Evolutionary conservation across 1,139 yeast genomes (phyloP), one percentile per base, ranked within the genome.

Genomic region (Torulaspora pretoriensis): DNA sequence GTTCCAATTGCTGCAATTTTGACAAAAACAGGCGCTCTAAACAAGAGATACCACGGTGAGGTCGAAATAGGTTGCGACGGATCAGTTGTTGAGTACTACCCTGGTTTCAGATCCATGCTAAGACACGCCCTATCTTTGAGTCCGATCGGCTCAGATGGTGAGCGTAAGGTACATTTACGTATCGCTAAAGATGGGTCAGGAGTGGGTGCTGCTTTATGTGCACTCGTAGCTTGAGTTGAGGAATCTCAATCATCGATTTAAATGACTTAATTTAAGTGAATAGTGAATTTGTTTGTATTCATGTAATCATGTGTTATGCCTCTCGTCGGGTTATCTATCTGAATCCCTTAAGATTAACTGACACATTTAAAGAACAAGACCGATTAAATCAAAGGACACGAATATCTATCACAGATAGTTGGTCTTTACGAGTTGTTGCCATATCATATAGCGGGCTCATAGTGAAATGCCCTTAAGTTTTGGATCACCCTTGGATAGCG

Each of bases 11-110:
- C 96, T 19, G 96, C 95, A 2, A 75, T 90, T 35, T 60, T 80
- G 43, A 64, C 72, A 43, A 78, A 77, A 64, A 78, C 83, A 2
- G 72, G 71, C 40, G 81, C 82, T 1, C 67, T 81, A 47, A 71
- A 73, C 42, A 67, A 68, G 55, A 74, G 78, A 47, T 79, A 75
- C 52, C 78, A 77, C 51, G 78, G 74, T 49, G 85, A 80, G 56
- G 86, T 89, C 47, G 97, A 90, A 65, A 77, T 90, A 56, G 97
- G 97, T 42, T 89, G 90, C 49, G 97, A 90, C 64, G 98, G 98
- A 23, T 82, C 96, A 5, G 94, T 90, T 47, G 84, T 89, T 43
- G 96, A 90, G 67, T 83, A 78, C 61, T 92, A 89, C 64, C 97
- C 98, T 16, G 89, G 89, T 25, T 90, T 84, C 68, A 80, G 83